Evolutionary conservation across 495 filamentous ascomycete species (phyloP).

Genomic region (Massariosphaeria phaeospora): DNA sequence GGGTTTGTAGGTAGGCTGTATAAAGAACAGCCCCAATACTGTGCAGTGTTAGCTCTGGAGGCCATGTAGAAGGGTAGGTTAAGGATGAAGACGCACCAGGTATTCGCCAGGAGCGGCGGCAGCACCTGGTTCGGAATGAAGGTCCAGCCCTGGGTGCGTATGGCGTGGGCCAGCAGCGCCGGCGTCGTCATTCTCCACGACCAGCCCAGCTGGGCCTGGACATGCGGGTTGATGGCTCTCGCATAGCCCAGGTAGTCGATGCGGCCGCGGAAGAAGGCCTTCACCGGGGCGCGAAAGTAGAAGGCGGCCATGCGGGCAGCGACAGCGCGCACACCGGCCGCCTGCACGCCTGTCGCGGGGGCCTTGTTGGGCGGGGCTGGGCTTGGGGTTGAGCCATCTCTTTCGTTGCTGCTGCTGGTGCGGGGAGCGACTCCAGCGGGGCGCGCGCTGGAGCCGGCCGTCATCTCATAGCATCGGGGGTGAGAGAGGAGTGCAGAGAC

Average conservation of each 20-base stretch:
- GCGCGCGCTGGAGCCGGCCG: conserved; percentile 15
- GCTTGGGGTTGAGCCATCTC: too few relatives aligned
- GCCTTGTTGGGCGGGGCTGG: conserved; percentile 6
- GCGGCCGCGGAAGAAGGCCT: conserved; percentile 81
- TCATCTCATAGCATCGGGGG: conserved; percentile 28
- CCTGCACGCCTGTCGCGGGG: conserved; percentile 35
- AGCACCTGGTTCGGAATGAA: conserved; percentile 85
- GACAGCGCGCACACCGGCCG: conserved; percentile 71
- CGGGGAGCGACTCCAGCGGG: conserved; percentile 22
- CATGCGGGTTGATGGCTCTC: conserved; percentile 60
- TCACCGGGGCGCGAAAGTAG: conserved; percentile 83
- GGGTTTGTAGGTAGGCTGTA: conserved; percentile 77
- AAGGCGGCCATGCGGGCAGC: conserved; percentile 76
- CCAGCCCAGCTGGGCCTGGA: conserved; percentile 53
- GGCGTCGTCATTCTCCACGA: conserved; percentile 72
- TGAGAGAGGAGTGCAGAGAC: not conserved
- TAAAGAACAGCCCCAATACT: conserved; percentile 82
- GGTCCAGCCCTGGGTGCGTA: conserved; percentile 74
- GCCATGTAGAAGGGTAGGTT: too few relatives aligned
- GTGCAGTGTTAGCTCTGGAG: conserved; percentile 1
- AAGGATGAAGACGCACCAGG: conserved; percentile 48
- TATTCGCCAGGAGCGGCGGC: conserved; percentile 80
- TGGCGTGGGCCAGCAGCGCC: conserved; percentile 70
- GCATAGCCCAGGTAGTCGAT: conserved; percentile 75
- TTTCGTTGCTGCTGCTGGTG: not conserved